Conservation (phyloP, 2,329 filamentous ascomycete genomes). For the Cyphellophora attinorum region DNA sequence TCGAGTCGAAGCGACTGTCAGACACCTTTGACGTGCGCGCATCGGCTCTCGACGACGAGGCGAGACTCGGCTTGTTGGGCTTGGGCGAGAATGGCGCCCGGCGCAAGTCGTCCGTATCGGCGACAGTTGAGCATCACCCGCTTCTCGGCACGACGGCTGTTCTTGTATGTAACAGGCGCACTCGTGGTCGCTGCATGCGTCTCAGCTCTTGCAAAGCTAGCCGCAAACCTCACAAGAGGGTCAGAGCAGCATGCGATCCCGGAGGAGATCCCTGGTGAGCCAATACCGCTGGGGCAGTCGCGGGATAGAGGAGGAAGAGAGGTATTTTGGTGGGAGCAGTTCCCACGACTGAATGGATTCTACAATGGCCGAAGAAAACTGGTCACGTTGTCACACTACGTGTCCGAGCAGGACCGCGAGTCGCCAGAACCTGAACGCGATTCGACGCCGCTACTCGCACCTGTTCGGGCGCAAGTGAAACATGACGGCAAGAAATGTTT, state of each 20-base stretch:
- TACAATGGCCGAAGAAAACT: slow-evolving; percentile 12
- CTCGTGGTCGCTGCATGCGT: too few relatives aligned
- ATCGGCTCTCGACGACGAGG: too few relatives aligned
- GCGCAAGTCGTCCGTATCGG: too few relatives aligned
- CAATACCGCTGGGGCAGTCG: slow-evolving; percentile 15
- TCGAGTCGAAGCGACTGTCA: too few relatives aligned
- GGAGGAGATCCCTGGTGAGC: slow-evolving; percentile 5
- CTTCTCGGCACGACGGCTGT: slow-evolving; percentile 7
- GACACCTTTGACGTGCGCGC: too few relatives aligned
- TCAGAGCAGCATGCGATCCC: slow-evolving; percentile 1
- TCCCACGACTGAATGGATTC: slow-evolving; percentile 13
- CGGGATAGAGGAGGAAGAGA: slow-evolving; percentile 11
- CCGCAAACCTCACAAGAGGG: neutral
- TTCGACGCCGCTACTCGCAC: slow-evolving; percentile 2
- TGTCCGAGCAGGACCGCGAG: slow-evolving; percentile 12
- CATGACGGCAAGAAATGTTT: slow-evolving; percentile 9
- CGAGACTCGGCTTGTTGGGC: too few relatives aligned
- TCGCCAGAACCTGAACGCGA: slow-evolving; percentile 5
- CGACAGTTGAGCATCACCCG: slow-evolving; percentile 10
- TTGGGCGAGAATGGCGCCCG: too few relatives aligned
- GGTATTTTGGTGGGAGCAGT: slow-evolving; percentile 20
- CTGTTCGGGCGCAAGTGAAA: slow-evolving; percentile 1
- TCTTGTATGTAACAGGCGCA: too few relatives aligned
- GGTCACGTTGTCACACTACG: slow-evolving; percentile 12
- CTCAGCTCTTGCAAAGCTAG: too few relatives aligned